These are phyloP conservation scores for Globisporangium spiculum DNA, from an alignment of 352 stramenopile species.

Conservation along the genomic window DNA sequence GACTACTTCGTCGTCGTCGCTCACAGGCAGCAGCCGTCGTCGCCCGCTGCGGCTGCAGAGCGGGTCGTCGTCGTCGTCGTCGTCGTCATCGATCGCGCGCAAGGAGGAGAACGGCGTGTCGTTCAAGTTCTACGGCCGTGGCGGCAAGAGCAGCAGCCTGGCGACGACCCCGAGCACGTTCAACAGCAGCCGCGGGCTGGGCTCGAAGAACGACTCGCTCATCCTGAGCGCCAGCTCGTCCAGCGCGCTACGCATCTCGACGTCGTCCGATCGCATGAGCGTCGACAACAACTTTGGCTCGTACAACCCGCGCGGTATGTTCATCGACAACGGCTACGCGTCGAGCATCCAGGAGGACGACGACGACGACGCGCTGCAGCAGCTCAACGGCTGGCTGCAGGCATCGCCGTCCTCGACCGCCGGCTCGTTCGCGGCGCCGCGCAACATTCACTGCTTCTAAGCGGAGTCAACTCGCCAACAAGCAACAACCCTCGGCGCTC, in stretches of 20 bases:
- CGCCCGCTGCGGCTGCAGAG: constrained; percentile 12
- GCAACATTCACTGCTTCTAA: constrained; percentile 25
- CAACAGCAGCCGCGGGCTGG: constrained; percentile 27
- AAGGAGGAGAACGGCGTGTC: constrained; percentile 38
- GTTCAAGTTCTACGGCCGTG: constrained; percentile 65
- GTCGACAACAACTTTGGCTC: constrained; percentile 75
- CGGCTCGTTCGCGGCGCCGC: constrained; percentile 36
- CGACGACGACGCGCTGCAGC: constrained; percentile 39
- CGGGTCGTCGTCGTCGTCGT: background rate
- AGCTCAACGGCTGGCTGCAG: constrained; percentile 62
- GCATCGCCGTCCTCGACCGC: constrained; percentile 63
- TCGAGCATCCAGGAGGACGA: constrained; percentile 70
- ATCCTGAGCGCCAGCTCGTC: constrained; percentile 43
- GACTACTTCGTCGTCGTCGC: background rate
- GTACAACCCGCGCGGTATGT: constrained; percentile 45
- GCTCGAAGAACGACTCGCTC: constrained; percentile 46
- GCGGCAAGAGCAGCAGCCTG: constrained; percentile 31
- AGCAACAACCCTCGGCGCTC: background rate
- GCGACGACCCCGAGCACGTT: constrained; percentile 11
- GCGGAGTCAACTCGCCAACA: background rate
- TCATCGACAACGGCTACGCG: constrained; percentile 47
- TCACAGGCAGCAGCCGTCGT: background rate
- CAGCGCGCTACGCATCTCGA: constrained; percentile 42
- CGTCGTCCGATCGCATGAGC: constrained; percentile 61
- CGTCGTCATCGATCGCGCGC: background rate